Conservation (phyloP, 129 eudicot species). For the carrot (Daucus carota) region DNA sequence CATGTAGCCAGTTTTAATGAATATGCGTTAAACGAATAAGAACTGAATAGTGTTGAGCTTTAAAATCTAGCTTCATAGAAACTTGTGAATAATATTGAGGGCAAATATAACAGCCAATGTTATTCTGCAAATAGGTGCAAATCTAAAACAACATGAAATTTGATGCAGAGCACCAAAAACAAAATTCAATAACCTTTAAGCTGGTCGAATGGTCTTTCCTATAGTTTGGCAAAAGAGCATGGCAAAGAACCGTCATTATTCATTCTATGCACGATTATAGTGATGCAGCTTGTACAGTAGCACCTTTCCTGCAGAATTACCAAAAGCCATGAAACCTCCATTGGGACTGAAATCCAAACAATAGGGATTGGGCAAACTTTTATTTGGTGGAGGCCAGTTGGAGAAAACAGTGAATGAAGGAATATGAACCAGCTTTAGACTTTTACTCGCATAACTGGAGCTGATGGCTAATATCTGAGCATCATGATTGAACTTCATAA, state of each 20-base stretch:
- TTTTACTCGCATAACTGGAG: slow-evolving; percentile 72
- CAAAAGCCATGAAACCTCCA: slow-evolving; percentile 90
- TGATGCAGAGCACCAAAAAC: not conserved
- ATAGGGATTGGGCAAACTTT: slow-evolving; percentile 37
- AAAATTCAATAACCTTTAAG: not conserved
- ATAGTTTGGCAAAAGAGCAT: not conserved
- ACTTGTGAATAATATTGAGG: not conserved
- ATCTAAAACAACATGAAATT: not conserved
- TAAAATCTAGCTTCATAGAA: not conserved
- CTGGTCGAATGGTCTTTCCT: not conserved
- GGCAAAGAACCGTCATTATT: not conserved
- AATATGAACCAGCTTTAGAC: slow-evolving; percentile 67
- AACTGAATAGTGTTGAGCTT: not conserved
- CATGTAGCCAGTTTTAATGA: too few species aligned
- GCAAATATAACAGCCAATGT: not conserved
- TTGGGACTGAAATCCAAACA: slow-evolving; percentile 90
- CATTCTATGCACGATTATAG: slow-evolving; percentile 57
- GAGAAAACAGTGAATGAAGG: slow-evolving; percentile 90
- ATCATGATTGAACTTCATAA: slow-evolving; percentile 70
- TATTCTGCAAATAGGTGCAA: not conserved
- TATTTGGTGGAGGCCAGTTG: slow-evolving; percentile 76
- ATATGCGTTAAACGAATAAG: not conserved
- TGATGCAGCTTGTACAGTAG: slow-evolving; percentile 82
- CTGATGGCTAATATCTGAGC: slow-evolving; percentile 78
- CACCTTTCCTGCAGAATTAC: slow-evolving; percentile 79